Percentiles rank a stretch among this genome's conserved stretches.
Evolutionary conservation across 1,284 basidiomycete species (phyloP).

Genomic region (Pseudozyma tsukubaensis): DNA sequence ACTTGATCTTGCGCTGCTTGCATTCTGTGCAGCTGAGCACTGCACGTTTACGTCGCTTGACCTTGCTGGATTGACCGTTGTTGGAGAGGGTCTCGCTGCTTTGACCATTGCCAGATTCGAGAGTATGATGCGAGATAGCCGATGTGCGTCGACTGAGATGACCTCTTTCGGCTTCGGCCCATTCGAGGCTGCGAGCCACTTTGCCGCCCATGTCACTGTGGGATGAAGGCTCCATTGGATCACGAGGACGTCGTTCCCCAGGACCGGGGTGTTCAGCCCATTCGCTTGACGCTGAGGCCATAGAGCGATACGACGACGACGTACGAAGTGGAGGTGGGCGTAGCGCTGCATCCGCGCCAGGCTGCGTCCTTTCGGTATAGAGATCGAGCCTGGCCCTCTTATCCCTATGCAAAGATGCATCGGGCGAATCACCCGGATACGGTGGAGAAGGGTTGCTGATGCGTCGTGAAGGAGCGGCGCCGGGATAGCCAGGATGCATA

Average conservation of each 20-base stretch:
- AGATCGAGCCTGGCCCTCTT: conserved; percentile 38
- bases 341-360: conserved; percentile 10
- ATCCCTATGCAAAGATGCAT: conserved; percentile 29
- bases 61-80: conserved; percentile 30
- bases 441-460: conserved; percentile 30
- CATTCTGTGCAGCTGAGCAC: conserved; percentile 57
- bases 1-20: conserved; percentile 59
- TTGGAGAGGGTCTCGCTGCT: conserved; percentile 14
- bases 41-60: conserved; percentile 50
- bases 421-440: conserved; percentile 10
- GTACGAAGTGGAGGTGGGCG: conserved; percentile 27
- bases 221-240: conserved; percentile 8
- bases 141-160: conserved; percentile 33
- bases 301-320: conserved; percentile 26
- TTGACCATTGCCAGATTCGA: conserved; percentile 16
- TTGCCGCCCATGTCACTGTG: conserved; percentile 10
- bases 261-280: conserved; percentile 22
- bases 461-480: conserved; percentile 15
- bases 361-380: conserved; percentile 24
- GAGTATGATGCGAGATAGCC: conserved; percentile 21
- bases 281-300: conserved; percentile 13
- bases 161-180: conserved; percentile 19
- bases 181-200: conserved; percentile 12
- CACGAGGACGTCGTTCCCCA: conserved; percentile 22
- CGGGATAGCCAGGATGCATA: conserved; percentile 5